Conservation (phyloP, 176 grass and related monocot genomes). For the Rhynchospora breviuscula region DNA sequence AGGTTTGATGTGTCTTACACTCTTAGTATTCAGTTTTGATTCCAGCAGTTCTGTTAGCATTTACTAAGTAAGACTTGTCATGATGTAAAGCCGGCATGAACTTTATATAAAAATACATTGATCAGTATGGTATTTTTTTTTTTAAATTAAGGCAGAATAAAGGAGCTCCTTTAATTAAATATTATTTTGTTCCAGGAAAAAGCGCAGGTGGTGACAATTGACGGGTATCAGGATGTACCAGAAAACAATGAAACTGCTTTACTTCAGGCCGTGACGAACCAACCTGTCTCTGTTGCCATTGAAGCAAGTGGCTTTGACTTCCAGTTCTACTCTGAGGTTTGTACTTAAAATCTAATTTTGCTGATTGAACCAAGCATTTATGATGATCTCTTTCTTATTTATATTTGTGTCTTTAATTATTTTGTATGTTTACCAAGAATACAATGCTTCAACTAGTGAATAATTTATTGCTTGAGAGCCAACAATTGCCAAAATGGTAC, state of each 20-base stretch:
- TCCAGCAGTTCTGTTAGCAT: not conserved
- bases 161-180: not conserved
- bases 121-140: not conserved
- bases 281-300: conserved; percentile 59
- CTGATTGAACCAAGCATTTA: too few species aligned
- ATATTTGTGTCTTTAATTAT: not conserved
- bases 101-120: not conserved
- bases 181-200: conserved; percentile 31
- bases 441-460: not conserved
- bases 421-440: not conserved
- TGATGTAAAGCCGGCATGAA: not conserved
- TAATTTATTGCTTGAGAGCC: not conserved
- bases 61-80: too few species aligned
- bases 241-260: conserved; percentile 43
- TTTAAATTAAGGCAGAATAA: not conserved
- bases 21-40: not conserved
- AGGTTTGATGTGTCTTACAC: not conserved
- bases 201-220: conserved; percentile 45
- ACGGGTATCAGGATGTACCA: conserved; percentile 59
- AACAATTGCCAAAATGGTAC: not conserved
- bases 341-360: not conserved
- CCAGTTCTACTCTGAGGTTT: conserved; percentile 80
- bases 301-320: conserved; percentile 52
- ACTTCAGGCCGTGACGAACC: conserved; percentile 50
- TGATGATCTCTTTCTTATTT: not conserved